Evolutionary conservation across 2,329 filamentous ascomycete species (phyloP).

Genomic region (Pleoardoris graminearum): DNA sequence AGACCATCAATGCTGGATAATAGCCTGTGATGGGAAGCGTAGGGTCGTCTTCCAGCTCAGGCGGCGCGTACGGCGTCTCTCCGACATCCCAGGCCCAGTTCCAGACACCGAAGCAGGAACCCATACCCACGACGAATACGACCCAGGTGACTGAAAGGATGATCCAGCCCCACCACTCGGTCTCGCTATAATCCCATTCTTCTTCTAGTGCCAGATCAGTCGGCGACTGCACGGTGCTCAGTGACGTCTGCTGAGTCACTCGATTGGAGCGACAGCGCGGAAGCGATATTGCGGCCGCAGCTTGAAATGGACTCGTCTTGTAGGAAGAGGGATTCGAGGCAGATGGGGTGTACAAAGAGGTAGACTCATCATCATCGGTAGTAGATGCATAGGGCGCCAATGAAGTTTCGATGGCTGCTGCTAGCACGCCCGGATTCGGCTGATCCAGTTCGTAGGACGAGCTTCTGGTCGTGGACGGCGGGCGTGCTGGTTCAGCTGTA

Average conservation of each 20-base stretch:
- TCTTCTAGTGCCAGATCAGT: conserved; percentile 42
- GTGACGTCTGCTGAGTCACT: conserved; percentile 27
- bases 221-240: conserved; percentile 28
- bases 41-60: conserved; percentile 91
- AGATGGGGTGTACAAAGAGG: conserved; percentile 60
- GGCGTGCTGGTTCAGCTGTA: conserved; percentile 19
- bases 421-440: conserved; percentile 40
- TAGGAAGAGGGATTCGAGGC: conserved; percentile 49
- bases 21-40: conserved; percentile 96
- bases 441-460: conserved; percentile 10
- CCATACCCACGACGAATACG: conserved; percentile 96
- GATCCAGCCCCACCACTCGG: conserved; percentile 98
- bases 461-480: conserved; percentile 8
- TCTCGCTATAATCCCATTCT: conserved; percentile 91
- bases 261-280: conserved; percentile 39
- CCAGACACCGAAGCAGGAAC: conserved; percentile 92
- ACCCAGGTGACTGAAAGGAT: conserved; percentile 90
- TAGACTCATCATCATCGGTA: conserved; percentile 80
- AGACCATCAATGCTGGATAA: conserved; percentile 89
- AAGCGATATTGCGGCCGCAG: conserved; percentile 26
- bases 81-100: conserved; percentile 99
- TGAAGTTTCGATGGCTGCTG: conserved; percentile 53
- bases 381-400: conserved; percentile 69
- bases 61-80: conserved; percentile 91
- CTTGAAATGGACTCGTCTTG: conserved; percentile 17